Base-by-base conservation (phyloP, 2,329 filamentous ascomycete species). In the Xylaria sp. region DNA sequence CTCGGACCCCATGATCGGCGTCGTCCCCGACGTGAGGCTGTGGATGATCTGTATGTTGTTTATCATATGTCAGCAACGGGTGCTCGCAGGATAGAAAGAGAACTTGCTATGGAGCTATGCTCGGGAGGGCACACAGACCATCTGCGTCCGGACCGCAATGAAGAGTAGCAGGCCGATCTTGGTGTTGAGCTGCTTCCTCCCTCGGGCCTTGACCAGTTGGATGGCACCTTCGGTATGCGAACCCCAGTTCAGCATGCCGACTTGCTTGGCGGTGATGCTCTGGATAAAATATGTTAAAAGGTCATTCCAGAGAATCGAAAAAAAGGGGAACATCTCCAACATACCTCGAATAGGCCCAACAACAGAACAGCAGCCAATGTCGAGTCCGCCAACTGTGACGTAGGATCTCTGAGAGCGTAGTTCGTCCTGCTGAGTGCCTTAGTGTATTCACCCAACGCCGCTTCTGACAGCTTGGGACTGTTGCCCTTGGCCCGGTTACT, bases 201-300 rank as follows among this genome's bases (percentile, higher is more conserved):
- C 82, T 42, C 84, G 77, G 8, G 79, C 76, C 65, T 81, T 83
- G 48, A 84, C 81, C 1, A 87, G 72, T 59, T 84, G 79, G 26
- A 86, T 79, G n/a, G 84, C 84, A 2, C 83, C 84, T 55, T 86
- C 81, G n/a, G 83, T 78, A 61, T 87, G 84, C 8, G 83, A 83
- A 3, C 82, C 82, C 84, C 84, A 87, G 1, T 83, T 82, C 50
- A 79, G 71, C 65, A 80, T 78, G 29, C 78, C 80, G 45, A 81
- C 70, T 48, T 81, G 77, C 53, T 78, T 80, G 11, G 81, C 78
- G 0, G 78, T 79, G 41, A 86, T 84, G 50, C 77, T 82, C 70
- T 69, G 17, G 7, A 34, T 8, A 16, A 19, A 20, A 4, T 17
- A 8, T 52, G 29, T 60, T 44, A 60, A 48, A 18, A 51, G 7